Evolutionary conservation across 805 yeast species (phyloP), one percentile per base, ranked within the genome.

Genomic region (Suhomyces sp.): DNA sequence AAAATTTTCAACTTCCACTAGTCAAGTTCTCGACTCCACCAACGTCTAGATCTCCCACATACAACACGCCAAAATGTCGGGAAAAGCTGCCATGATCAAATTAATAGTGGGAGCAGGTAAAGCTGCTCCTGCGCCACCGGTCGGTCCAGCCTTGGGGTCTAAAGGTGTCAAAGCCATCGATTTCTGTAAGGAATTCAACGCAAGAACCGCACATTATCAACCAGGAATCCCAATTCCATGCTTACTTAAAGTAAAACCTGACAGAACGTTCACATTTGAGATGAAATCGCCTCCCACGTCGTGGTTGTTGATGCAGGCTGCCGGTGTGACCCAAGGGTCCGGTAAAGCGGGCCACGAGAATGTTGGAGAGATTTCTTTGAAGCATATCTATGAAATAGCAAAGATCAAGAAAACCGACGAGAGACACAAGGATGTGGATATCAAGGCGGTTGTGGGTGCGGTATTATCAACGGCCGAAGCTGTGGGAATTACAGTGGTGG

Each of bases 51-150:
- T n/a, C n/a, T n/a, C n/a, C n/a, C n/a, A n/a, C n/a, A n/a, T n/a
- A n/a, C n/a, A n/a, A n/a, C n/a, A 31, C 23, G 26, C 8, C 29
- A 28, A 26, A 31, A 55, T 55, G 60, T 55, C 60, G 14, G 67
- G 70, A 14, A 84, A 79, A 58, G 83, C 79, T 57, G 68, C 81
- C 25, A 54, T 90, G 49, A 88, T 91, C 35, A 93, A 91, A 62
- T 76, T 91, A 42, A 81, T 91, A 33, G 98, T 91, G 4, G 96
- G 91, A 6, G 98, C 98, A 4, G 98, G 98, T 4, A 86, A 88
- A 59, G 98, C 98, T 0, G 93, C 97, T 2, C 98, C 98, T 26
- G 83, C 96, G 2, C 98, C 98, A 19, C 98, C 98, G 5, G 98
- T 93, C 19, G 98, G 98, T 47, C 98, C 98, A 29, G 98, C 98